Evolutionary conservation across 169 alveolate genomes (phyloP), one percentile per base, ranked within the genome.

Genomic region (Plasmodium inui): DNA sequence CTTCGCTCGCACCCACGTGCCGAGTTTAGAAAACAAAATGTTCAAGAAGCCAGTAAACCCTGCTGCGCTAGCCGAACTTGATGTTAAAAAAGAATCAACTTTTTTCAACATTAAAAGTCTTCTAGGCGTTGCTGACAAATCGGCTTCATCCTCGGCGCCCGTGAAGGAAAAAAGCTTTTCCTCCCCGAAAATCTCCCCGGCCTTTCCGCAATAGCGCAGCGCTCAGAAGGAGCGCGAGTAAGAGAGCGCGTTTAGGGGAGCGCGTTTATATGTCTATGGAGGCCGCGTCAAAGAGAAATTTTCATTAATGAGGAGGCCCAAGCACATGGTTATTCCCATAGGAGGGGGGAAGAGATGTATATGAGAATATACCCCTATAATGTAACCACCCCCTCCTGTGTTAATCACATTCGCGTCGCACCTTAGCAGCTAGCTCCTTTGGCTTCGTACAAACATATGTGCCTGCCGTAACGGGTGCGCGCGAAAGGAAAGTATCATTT

Each of bases 21-120:
- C 84, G 22, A 44, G 80, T 50, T 57, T 76, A 55, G 89, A 76
- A 61, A 89, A 89, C 72, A 85, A 85, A 50, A 32, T n/a, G 32
- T 67, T 28, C 67, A 74, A 85, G 70, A 73, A 74, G 30, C 19
- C 85, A 17, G 41, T 53, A 30, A 85, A 70, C 55, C 46, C 22
- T 30, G 53, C 44, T 22, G 37, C 37, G 28, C 10, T 12, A 34
- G 7, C 41, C 26, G 70, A 74, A 72, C 39, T 85, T 7, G 50
- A 72, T 74, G 85, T 50, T n/a, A 85, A 85, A 85, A 85, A 72
- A 34, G 80, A 85, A 28, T 73, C 78, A 10, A 53, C 32, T 17
- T 73, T 85, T 85, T 85, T 61, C 39, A 85, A 85, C 61, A 85
- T 85, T 14, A 85, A 85, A 85, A 61, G 57, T 50, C 19, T 85